Conservation (phyloP, 768 basidiomycete species). For the Hysterangium stoloniferum region DNA sequence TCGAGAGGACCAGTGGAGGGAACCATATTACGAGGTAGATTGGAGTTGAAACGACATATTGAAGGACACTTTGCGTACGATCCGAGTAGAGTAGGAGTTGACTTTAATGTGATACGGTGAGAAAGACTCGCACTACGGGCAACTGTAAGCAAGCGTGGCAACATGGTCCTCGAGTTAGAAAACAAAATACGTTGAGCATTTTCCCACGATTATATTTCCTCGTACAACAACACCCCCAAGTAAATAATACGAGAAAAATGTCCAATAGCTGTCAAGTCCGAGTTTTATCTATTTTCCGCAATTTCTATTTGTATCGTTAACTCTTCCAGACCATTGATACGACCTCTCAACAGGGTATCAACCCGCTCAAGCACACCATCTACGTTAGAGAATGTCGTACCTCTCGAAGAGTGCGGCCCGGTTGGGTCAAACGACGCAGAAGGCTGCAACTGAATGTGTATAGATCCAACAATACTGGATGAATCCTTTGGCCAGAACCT, state of each 20-base stretch:
- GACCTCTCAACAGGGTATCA: slow-evolving; percentile 57
- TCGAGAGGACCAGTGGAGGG: slow-evolving; percentile 14
- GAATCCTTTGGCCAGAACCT: slow-evolving; percentile 97
- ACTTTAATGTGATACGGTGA: too few species aligned
- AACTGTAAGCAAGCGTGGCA: not conserved
- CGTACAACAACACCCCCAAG: not conserved
- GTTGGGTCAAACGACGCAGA: slow-evolving; percentile 51
- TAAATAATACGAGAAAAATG: not conserved
- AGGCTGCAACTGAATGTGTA: slow-evolving; percentile 79
- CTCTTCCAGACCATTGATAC: slow-evolving; percentile 79
- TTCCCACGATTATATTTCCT: not conserved
- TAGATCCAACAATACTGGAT: slow-evolving; percentile 76
- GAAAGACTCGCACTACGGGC: not conserved
- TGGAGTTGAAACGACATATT: too few species aligned
- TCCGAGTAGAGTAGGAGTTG: too few species aligned
- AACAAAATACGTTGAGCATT: not conserved
- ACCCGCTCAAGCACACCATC: slow-evolving; percentile 75
- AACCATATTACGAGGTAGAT: not conserved
- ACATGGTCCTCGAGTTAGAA: not conserved
- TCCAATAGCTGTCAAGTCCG: not conserved
- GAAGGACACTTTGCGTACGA: too few species aligned
- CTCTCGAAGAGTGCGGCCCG: slow-evolving; percentile 40
- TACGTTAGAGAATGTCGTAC: slow-evolving; percentile 47
- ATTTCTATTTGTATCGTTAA: slow-evolving; percentile 82
- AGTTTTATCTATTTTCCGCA: slow-evolving; percentile 4